Evolutionary conservation across 2,329 filamentous ascomycete genomes (phyloP).

Genomic region (Rutstroemia sp.): DNA sequence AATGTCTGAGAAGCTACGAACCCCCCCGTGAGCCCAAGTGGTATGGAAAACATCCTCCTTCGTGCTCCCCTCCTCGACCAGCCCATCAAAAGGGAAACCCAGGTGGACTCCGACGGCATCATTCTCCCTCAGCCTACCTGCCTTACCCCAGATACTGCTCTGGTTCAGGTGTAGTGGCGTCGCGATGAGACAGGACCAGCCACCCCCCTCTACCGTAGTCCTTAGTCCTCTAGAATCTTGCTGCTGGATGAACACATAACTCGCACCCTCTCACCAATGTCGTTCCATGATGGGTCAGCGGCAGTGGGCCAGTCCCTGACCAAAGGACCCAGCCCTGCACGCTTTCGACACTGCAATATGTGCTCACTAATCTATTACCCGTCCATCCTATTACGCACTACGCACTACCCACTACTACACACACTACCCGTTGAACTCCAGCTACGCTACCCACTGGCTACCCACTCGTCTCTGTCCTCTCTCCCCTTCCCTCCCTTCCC

Average conservation of each 20-base stretch:
- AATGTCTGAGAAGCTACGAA: slow-evolving; percentile 9
- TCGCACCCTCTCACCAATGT: neutral
- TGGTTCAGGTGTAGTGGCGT: slow-evolving; percentile 21
- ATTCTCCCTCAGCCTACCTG: slow-evolving; percentile 19
- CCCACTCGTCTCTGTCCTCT: slow-evolving; percentile 1
- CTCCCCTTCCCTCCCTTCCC: neutral
- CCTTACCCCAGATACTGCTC: slow-evolving; percentile 26
- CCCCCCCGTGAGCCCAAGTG: slow-evolving; percentile 10
- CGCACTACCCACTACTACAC: neutral
- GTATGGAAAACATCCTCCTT: slow-evolving; percentile 3
- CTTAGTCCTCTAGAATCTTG: neutral
- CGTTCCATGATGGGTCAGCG: slow-evolving; percentile 15
- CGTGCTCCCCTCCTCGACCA: neutral
- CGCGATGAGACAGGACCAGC: slow-evolving; percentile 27
- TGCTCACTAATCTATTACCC: slow-evolving; percentile 7
- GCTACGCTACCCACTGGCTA: neutral
- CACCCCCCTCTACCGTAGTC: slow-evolving; percentile 23
- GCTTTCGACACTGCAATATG: slow-evolving; percentile 14
- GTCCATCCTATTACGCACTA: neutral
- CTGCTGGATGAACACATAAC: slow-evolving; percentile 24
- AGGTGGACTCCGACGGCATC: slow-evolving; percentile 14
- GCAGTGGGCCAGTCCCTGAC: slow-evolving; percentile 5
- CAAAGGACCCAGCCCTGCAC: slow-evolving; percentile 5
- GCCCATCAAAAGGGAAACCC: neutral
- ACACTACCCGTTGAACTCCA: slow-evolving; percentile 3